Percentiles rank a stretch among this genome's conserved stretches.
Evolutionary conservation across 345 rosid genomes (phyloP).

Genomic region (Camelina laxa): DNA sequence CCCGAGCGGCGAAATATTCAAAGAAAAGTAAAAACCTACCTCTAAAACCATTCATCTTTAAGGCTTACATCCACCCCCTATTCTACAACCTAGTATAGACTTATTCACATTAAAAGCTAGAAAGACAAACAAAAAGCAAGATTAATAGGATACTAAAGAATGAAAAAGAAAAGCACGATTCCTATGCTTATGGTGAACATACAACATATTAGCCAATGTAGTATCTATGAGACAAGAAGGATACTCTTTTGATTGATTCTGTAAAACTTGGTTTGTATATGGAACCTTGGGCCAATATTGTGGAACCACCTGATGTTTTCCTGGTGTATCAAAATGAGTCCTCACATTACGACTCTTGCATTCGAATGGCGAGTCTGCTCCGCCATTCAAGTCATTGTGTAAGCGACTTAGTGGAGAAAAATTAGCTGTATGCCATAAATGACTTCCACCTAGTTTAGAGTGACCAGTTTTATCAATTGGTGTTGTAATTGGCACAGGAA

Average conservation of each 20-base stretch:
- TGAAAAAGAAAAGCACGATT: neutral
- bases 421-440: slow-evolving; percentile 52
- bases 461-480: slow-evolving; percentile 64
- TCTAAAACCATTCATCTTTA: slow-evolving; percentile 5
- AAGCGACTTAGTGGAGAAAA: slow-evolving; percentile 51
- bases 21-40: slow-evolving; percentile 20
- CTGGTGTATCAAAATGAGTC: slow-evolving; percentile 70
- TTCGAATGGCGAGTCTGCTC: slow-evolving; percentile 57
- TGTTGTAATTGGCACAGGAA: slow-evolving; percentile 51
- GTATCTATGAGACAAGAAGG: slow-evolving; percentile 53
- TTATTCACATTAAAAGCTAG: slow-evolving; percentile 11
- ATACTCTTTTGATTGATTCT: slow-evolving; percentile 82
- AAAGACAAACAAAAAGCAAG: slow-evolving; percentile 28
- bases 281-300: slow-evolving; percentile 87
- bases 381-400: slow-evolving; percentile 57
- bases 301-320: slow-evolving; percentile 72
- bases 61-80: slow-evolving; percentile 13
- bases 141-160: slow-evolving; percentile 21
- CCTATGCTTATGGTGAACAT: slow-evolving; percentile 22
- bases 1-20: slow-evolving; percentile 31
- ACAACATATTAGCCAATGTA: slow-evolving; percentile 23
- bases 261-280: slow-evolving; percentile 60
- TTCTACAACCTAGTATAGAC: slow-evolving; percentile 19
- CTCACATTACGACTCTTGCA: slow-evolving; percentile 57
- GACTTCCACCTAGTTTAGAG: slow-evolving; percentile 53